Conservation (phyloP, 2,329 filamentous ascomycete genomes). For the Stenocarpella maydis region DNA sequence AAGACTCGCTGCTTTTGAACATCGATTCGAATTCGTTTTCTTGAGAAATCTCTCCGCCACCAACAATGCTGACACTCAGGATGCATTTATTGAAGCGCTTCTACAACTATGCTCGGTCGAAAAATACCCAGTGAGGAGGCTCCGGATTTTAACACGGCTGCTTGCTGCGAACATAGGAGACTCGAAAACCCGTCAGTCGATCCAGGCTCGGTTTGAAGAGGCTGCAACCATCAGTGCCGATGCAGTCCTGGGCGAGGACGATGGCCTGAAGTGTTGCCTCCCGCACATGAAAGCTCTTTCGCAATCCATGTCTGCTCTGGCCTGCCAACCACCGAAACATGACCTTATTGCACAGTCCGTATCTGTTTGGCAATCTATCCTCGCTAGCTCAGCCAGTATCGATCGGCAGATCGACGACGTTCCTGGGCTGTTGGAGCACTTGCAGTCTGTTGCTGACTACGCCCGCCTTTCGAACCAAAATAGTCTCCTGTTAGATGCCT, state of each 20-base stretch:
- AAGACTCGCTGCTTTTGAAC: conserved; percentile 66
- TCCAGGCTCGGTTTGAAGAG: conserved; percentile 51
- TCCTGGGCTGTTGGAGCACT: conserved; percentile 56
- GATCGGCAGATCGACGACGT: conserved; percentile 58
- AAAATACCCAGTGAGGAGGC: conserved; percentile 59
- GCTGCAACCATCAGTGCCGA: conserved; percentile 47
- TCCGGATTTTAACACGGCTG: conserved; percentile 60
- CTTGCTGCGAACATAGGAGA: conserved; percentile 58
- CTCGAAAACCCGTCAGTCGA: conserved; percentile 47
- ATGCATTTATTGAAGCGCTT: conserved; percentile 56
- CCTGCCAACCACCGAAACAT: conserved; percentile 48
- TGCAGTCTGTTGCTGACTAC: conserved; percentile 60
- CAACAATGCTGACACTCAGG: conserved; percentile 48
- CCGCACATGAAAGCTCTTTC: conserved; percentile 58
- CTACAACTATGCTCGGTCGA: conserved; percentile 59
- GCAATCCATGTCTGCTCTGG: conserved; percentile 54
- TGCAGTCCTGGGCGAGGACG: conserved; percentile 55
- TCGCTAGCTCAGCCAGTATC: conserved; percentile 52
- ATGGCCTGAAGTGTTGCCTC: conserved; percentile 52
- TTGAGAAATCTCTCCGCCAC: conserved; percentile 37
- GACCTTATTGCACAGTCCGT: conserved; percentile 48
- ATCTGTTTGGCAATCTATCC: conserved; percentile 53
- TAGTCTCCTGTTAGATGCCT: conserved; percentile 53
- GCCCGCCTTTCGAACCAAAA: conserved; percentile 60
- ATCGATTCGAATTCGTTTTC: conserved; percentile 62